phyloP scores from a whole-genome alignment of 192 early-diverging fungal species.

The Backusella morwellensis region DNA sequence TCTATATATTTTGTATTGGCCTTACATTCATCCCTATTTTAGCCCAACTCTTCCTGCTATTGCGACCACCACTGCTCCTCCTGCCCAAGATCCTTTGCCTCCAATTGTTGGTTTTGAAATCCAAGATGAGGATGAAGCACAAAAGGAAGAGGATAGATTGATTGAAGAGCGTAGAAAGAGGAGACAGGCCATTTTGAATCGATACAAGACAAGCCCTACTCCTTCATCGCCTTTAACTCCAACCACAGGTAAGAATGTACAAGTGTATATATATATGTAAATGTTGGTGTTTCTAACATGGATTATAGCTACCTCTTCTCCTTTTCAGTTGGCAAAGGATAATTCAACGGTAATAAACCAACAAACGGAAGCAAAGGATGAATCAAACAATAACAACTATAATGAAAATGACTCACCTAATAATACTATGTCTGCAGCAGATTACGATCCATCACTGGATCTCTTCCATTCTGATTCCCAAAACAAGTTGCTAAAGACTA shows the following conservation, averaged over 20 bases:
- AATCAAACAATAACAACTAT: conserved; percentile 31
- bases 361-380: conserved; percentile 24
- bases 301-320: conserved; percentile 14
- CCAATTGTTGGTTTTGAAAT: conserved; percentile 21
- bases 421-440: conserved; percentile 57
- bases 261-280: no score
- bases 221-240: neutral
- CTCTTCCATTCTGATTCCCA: conserved; percentile 56
- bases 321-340: conserved; percentile 37
- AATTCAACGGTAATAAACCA: conserved; percentile 20
- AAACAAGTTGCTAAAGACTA: conserved; percentile 44
- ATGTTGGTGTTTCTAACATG: neutral
- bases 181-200: conserved; percentile 71
- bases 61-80: neutral
- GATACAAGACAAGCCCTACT: conserved; percentile 45
- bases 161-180: conserved; percentile 85
- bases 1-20: neutral
- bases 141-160: conserved; percentile 73
- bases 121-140: conserved; percentile 45
- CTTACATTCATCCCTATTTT: neutral
- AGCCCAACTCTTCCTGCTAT: neutral
- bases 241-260: neutral
- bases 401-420: conserved; percentile 31
- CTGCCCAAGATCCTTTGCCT: neutral
- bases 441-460: conserved; percentile 82